Percentiles rank a stretch among this genome's conserved stretches.
phyloP scores from a whole-genome alignment of 805 yeast species.

The Pichia gijzeniarum region DNA sequence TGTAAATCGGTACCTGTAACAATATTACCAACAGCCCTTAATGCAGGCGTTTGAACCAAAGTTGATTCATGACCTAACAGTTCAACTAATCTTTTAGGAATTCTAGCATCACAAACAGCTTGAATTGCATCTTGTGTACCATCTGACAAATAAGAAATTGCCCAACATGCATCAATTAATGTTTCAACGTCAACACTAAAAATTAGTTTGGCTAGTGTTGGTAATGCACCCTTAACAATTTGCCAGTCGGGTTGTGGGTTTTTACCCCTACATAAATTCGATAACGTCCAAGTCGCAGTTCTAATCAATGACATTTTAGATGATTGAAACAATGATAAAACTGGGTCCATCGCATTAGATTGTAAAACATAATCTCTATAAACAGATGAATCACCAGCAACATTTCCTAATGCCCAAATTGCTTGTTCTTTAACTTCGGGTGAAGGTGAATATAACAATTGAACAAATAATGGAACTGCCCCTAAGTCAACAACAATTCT shows the following conservation, averaged over 20 bases:
- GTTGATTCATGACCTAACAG: constrained; percentile 78
- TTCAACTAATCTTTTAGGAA: constrained; percentile 91
- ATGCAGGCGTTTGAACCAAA: constrained; percentile 91
- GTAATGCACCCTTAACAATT: constrained; percentile 78
- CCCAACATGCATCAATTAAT: constrained; percentile 97
- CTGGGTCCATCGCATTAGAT: constrained; percentile 85
- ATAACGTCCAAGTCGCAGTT: constrained; percentile 97
- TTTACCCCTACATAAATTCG: constrained; percentile 94
- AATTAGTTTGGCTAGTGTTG: constrained; percentile 84
- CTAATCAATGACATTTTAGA: constrained; percentile 86
- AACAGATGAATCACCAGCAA: constrained; percentile 92
- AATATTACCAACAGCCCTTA: constrained; percentile 95
- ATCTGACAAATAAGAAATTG: constrained; percentile 89
- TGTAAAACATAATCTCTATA: constrained; percentile 85
- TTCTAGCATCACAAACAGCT: constrained; percentile 93
- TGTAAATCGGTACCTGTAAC: constrained; percentile 96
- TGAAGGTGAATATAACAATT: constrained; percentile 71
- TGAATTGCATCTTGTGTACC: constrained; percentile 91
- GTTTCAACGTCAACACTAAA: constrained; percentile 91
- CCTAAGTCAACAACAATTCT: constrained; percentile 85
- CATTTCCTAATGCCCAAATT: constrained; percentile 98
- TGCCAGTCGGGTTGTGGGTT: constrained; percentile 95
- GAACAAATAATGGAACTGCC: constrained; percentile 88
- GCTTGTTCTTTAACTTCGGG: constrained; percentile 97
- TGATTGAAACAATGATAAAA: constrained; percentile 68